Conservation (phyloP, 768 basidiomycete species). For the Mycena alexandri region DNA sequence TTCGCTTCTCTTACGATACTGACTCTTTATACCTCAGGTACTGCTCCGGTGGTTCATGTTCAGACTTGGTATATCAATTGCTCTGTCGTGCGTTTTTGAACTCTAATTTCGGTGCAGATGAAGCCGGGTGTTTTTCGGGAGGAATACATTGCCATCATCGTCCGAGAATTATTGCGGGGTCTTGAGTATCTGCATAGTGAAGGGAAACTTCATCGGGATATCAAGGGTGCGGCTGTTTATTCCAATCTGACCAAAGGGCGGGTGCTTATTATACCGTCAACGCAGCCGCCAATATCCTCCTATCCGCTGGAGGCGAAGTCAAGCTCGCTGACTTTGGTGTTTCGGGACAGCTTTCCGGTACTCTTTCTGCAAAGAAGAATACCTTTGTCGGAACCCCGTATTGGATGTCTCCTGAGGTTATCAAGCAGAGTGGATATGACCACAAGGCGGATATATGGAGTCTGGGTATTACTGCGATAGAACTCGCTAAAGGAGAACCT, state of each 20-base stretch:
- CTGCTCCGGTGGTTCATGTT: constrained; percentile 98
- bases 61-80: constrained; percentile 80
- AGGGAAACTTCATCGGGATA: constrained; percentile 98
- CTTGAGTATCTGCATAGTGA: constrained; percentile 96
- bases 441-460: constrained; percentile 99
- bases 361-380: constrained; percentile 94
- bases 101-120: constrained; percentile 70
- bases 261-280: constrained; percentile 20
- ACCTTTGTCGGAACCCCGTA: constrained; percentile 98
- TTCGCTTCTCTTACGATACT: constrained; percentile 2
- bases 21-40: constrained; percentile 65
- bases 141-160: constrained; percentile 98
- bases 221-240: constrained; percentile 78
- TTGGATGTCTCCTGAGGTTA: constrained; percentile 99
- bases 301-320: constrained; percentile 93
- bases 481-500: constrained; percentile 97
- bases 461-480: constrained; percentile 96
- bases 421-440: constrained; percentile 99
- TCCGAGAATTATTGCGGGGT: constrained; percentile 91
- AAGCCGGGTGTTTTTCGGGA: constrained; percentile 98
- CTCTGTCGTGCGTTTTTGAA: constrained; percentile 28
- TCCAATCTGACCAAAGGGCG: background rate
- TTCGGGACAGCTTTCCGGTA: constrained; percentile 95
- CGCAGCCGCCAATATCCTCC: constrained; percentile 92
- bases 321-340: constrained; percentile 99